A percentile compares a stretch with the other conserved stretches of the same genome.
Conservation (phyloP, 2,329 filamentous ascomycete genomes). For the Colletotrichum viniferum region DNA sequence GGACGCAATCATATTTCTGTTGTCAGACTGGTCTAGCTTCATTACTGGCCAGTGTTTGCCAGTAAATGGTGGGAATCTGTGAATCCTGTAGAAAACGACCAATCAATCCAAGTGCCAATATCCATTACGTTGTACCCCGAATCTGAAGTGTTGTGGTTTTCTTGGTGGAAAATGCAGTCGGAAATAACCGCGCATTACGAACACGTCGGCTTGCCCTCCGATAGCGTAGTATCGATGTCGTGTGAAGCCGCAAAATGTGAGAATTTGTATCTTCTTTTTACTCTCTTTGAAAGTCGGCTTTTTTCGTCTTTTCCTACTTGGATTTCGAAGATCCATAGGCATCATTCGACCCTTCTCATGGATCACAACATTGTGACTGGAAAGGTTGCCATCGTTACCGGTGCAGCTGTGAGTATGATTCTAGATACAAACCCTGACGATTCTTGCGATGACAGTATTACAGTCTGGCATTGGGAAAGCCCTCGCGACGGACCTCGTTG, state of each 20-base stretch:
- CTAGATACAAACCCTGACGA: rapidly evolving
- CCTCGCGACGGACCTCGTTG: background rate
- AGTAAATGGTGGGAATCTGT: background rate
- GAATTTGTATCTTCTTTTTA: background rate
- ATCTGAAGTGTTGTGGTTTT: background rate
- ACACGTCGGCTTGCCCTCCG: background rate
- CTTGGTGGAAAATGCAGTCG: background rate
- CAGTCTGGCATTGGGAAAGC: background rate
- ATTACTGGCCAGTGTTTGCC: background rate
- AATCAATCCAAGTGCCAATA: background rate
- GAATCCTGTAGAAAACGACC: rapidly evolving
- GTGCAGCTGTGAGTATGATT: background rate
- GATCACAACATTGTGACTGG: rapidly evolving
- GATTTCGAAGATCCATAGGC: rapidly evolving
- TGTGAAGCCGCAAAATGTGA: background rate
- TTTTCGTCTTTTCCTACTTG: background rate
- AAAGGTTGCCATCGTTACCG: background rate
- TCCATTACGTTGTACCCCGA: background rate
- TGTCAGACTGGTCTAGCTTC: background rate
- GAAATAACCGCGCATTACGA: background rate
- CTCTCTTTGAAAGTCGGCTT: background rate
- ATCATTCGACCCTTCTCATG: background rate
- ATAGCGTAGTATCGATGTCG: rapidly evolving
- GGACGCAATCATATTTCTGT: background rate
- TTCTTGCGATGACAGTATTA: rapidly evolving